phyloP scores from a whole-genome alignment of 495 filamentous ascomycete species.

The Annulohypoxylon maeteangense region DNA sequence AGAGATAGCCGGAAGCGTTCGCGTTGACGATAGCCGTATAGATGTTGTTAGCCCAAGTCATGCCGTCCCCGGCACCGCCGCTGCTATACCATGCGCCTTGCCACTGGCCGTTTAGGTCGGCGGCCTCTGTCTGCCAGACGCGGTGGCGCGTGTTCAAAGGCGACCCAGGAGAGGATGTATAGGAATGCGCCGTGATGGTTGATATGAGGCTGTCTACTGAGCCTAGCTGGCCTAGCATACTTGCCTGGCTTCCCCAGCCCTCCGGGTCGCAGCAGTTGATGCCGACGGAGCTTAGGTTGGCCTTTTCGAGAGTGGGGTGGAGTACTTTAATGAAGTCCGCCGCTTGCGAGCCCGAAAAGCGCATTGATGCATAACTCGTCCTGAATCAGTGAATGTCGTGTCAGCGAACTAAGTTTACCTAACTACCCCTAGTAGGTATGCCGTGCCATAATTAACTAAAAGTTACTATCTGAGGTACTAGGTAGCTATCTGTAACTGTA shows the following conservation, averaged over 20 bases:
- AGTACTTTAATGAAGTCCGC: slow-evolving; percentile 65
- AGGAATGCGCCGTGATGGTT: slow-evolving; percentile 59
- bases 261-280: slow-evolving; percentile 65
- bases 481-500: neutral
- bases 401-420: too few species aligned
- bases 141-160: slow-evolving; percentile 53
- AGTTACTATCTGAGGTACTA: too few species aligned
- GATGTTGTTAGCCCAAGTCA: slow-evolving; percentile 65
- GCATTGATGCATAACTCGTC: slow-evolving; percentile 58
- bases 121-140: slow-evolving; percentile 65
- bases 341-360: slow-evolving; percentile 59
- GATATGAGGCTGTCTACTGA: slow-evolving; percentile 54
- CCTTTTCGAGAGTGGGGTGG: slow-evolving; percentile 53
- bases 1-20: slow-evolving; percentile 61
- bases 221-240: slow-evolving; percentile 56
- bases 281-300: slow-evolving; percentile 48
- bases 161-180: slow-evolving; percentile 53
- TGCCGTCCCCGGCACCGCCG: slow-evolving; percentile 58
- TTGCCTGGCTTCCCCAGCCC: slow-evolving; percentile 57
- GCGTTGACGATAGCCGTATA: slow-evolving; percentile 54
- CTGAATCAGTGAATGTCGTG: slow-evolving; percentile 27
- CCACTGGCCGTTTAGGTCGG: slow-evolving; percentile 58
- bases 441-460: too few species aligned
- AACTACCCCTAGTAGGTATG: too few species aligned
- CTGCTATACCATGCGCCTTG: slow-evolving; percentile 55